Evolutionary conservation across 306 rosid species (phyloP).

Genomic region (Erythrophleum fordii): DNA sequence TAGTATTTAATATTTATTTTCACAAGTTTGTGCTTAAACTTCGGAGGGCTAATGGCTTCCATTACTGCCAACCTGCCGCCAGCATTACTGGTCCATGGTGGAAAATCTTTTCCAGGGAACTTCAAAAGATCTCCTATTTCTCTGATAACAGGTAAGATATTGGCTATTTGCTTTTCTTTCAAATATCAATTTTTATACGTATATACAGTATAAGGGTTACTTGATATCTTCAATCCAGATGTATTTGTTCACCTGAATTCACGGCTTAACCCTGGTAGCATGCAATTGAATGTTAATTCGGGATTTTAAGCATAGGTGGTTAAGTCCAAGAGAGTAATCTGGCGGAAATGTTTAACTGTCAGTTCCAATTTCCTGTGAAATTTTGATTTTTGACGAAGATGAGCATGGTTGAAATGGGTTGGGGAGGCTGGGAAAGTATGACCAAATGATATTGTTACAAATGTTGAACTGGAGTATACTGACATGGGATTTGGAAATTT

Average conservation of each 20-base stretch:
- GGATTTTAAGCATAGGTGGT: not conserved
- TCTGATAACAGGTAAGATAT: constrained; percentile 41
- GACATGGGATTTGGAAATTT: not conserved
- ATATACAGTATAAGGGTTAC: not conserved
- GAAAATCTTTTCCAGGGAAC: constrained; percentile 36
- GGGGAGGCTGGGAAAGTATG: not conserved
- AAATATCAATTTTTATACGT: not conserved
- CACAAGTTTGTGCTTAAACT: not conserved
- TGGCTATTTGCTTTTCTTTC: constrained; percentile 7
- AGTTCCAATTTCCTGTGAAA: not conserved
- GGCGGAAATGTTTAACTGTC: not conserved
- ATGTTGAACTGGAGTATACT: not conserved
- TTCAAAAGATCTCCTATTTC: constrained; percentile 44
- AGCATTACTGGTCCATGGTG: constrained; percentile 45
- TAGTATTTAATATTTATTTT: not conserved
- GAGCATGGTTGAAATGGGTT: not conserved
- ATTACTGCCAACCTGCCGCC: constrained; percentile 54
- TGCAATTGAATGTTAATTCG: not conserved
- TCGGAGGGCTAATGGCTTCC: constrained; percentile 54
- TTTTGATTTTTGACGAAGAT: not conserved
- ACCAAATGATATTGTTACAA: not conserved
- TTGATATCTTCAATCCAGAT: not conserved
- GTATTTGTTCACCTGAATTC: not conserved
- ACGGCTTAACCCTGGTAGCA: not conserved
- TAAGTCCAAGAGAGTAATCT: not conserved